A percentile compares a stretch with the other conserved stretches of the same genome.
phyloP scores from a whole-genome alignment of 176 grass and related monocot species.

The Aegilops bicornis region DNA sequence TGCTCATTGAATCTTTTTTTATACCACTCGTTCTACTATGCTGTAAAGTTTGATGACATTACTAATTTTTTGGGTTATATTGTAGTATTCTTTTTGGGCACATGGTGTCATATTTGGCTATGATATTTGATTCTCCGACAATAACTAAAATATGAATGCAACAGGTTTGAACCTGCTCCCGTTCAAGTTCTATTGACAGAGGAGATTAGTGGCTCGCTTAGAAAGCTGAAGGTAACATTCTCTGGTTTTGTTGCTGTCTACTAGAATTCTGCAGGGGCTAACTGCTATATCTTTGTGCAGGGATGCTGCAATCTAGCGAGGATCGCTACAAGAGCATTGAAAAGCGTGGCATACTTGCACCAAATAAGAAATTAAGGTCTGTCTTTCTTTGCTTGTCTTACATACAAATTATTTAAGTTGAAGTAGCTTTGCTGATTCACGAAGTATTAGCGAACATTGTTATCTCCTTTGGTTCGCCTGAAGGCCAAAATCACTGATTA shows the following conservation, averaged over 20 bases:
- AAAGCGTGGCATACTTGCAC: slow-evolving; percentile 55
- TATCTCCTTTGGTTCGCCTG: not conserved
- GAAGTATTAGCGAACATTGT: not conserved
- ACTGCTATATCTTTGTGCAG: slow-evolving; percentile 17
- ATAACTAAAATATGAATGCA: slow-evolving; percentile 15
- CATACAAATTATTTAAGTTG: not conserved
- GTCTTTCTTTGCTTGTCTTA: not conserved
- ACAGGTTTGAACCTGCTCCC: slow-evolving; percentile 93
- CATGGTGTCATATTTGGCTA: slow-evolving; percentile 1
- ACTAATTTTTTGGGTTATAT: no score
- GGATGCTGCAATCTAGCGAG: slow-evolving; percentile 53
- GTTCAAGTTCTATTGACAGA: slow-evolving; percentile 50
- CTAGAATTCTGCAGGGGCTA: not conserved
- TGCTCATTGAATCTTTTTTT: no score
- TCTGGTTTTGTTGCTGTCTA: not conserved
- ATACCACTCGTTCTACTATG: no score
- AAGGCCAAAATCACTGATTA: not conserved
- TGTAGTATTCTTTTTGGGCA: not conserved
- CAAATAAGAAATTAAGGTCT: slow-evolving; percentile 51
- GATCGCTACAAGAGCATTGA: slow-evolving; percentile 65
- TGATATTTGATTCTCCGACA: not conserved
- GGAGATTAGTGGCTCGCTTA: slow-evolving; percentile 95
- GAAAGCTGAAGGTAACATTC: slow-evolving; percentile 78
- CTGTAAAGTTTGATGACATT: no score
- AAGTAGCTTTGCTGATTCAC: not conserved